These are phyloP conservation scores for Zygosaccharomyces pseudobailii DNA, from an alignment of 1,139 yeast species.

Conservation along the genomic window DNA sequence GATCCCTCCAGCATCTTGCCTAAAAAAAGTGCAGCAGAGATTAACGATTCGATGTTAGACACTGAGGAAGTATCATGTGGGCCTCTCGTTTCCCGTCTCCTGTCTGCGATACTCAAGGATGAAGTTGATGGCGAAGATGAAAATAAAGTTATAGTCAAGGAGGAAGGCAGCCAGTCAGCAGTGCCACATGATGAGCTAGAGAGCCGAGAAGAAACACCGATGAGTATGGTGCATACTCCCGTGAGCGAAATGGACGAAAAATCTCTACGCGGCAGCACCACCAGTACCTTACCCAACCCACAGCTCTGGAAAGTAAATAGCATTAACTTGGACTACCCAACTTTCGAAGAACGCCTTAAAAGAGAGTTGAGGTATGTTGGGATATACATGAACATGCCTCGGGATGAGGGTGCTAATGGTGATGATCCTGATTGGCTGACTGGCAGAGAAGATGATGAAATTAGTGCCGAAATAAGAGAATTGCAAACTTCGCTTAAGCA, in stretches of 20 bases:
- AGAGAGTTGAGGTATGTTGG: constrained; percentile 89
- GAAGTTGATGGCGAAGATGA: constrained; percentile 21
- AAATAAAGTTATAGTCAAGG: constrained; percentile 18
- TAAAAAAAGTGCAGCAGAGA: constrained; percentile 53
- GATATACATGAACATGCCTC: constrained; percentile 63
- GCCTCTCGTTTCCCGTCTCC: constrained; percentile 78
- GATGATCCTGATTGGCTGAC: constrained; percentile 58
- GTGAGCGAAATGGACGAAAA: constrained; percentile 15
- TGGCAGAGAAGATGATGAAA: constrained; percentile 89
- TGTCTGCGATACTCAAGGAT: constrained; percentile 62
- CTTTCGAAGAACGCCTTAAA: constrained; percentile 81
- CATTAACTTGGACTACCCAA: constrained; percentile 59
- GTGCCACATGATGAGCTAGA: constrained; percentile 7
- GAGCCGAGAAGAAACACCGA: constrained; percentile 7
- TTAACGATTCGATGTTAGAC: constrained; percentile 63
- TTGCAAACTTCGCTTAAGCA: constrained; percentile 66
- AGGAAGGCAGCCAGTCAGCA: constrained; percentile 13
- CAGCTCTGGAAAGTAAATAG: constrained; percentile 46
- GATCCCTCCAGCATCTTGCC: constrained; percentile 46
- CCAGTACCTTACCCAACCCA: constrained; percentile 42
- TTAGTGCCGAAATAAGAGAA: constrained; percentile 73
- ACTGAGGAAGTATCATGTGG: constrained; percentile 82
- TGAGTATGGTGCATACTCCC: constrained; percentile 18
- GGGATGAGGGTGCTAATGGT: constrained; percentile 31
- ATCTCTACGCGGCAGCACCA: constrained; percentile 20